Conservation (phyloP, 2,329 filamentous ascomycete genomes). For the Lachnellula cervina region DNA sequence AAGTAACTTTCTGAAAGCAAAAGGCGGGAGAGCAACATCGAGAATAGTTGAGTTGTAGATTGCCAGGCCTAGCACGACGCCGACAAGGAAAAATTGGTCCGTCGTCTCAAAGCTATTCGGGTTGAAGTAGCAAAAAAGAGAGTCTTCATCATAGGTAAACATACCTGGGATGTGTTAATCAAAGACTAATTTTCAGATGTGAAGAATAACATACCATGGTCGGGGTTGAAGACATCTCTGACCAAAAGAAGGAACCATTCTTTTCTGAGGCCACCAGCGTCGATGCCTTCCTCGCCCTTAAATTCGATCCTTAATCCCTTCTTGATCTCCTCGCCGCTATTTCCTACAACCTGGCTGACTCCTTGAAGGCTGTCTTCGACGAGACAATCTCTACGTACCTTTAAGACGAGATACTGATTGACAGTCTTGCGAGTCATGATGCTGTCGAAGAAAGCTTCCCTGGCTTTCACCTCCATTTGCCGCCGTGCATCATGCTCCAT, state of each 20-base stretch:
- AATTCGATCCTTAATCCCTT: constrained; percentile 86
- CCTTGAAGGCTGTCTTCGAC: constrained; percentile 82
- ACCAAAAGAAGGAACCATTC: constrained; percentile 92
- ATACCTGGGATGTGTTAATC: constrained; percentile 53
- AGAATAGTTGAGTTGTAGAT: constrained; percentile 95
- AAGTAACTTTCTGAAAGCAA: constrained; percentile 83
- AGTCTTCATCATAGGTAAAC: constrained; percentile 89
- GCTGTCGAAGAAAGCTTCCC: constrained; percentile 87
- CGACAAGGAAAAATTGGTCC: constrained; percentile 87
- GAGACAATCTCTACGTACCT: constrained; percentile 76
- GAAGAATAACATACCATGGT: constrained; percentile 60
- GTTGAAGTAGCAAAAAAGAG: constrained; percentile 89
- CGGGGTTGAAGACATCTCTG: constrained; percentile 84
- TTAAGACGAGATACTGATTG: constrained; percentile 72
- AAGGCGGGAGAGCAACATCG: constrained; percentile 81
- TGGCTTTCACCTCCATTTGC: constrained; percentile 84
- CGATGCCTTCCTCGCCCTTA: constrained; percentile 81
- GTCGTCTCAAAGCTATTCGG: constrained; percentile 84
- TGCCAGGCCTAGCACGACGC: constrained; percentile 79
- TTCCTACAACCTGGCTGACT: constrained; percentile 79
- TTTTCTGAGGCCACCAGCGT: constrained; percentile 83
- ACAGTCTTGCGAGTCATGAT: constrained; percentile 71
- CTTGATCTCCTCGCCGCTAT: constrained; percentile 79
- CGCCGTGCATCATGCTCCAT: constrained; percentile 81
- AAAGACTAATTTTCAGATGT: background rate